Conservation (phyloP, 2,329 filamentous ascomycete genomes). For the Septoria linicola region DNA sequence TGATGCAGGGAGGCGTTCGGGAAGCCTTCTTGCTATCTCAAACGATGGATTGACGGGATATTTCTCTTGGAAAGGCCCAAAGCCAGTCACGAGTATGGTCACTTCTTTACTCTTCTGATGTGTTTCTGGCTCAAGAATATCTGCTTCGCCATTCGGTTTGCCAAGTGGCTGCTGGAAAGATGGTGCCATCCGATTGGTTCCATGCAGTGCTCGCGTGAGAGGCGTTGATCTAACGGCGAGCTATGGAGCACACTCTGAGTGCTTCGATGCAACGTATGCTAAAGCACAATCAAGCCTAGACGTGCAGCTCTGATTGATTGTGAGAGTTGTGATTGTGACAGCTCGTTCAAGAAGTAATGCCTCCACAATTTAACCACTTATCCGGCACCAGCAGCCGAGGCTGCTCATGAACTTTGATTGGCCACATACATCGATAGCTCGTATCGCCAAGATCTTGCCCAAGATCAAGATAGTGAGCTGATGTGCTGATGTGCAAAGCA, state of each 20-base stretch:
- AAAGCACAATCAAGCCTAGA: too few relatives aligned
- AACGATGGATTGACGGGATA: conserved; percentile 73
- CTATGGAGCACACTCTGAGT: not conserved
- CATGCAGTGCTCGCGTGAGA: not conserved
- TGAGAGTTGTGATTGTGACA: too few relatives aligned
- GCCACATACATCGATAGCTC: too few relatives aligned
- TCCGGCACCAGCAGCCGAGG: too few relatives aligned
- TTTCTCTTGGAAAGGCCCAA: conserved; percentile 67
- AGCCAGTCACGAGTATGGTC: conserved; percentile 49
- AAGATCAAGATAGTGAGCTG: too few relatives aligned
- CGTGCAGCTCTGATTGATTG: too few relatives aligned
- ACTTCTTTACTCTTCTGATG: conserved; percentile 18
- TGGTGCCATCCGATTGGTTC: conserved; percentile 11
- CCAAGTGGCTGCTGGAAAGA: conserved; percentile 16
- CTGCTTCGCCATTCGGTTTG: not conserved
- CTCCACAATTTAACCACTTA: too few relatives aligned
- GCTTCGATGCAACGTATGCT: not conserved
- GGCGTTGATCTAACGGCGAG: not conserved
- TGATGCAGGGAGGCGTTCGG: conserved; percentile 56
- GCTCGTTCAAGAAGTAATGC: too few relatives aligned
- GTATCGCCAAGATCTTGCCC: too few relatives aligned
- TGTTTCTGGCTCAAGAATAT: not conserved
- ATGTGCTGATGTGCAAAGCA: too few relatives aligned
- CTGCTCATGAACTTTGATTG: too few relatives aligned
- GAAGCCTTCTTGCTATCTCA: conserved; percentile 71